Conservation (phyloP, 768 basidiomycete species). For the Tylopilus balloui region DNA sequence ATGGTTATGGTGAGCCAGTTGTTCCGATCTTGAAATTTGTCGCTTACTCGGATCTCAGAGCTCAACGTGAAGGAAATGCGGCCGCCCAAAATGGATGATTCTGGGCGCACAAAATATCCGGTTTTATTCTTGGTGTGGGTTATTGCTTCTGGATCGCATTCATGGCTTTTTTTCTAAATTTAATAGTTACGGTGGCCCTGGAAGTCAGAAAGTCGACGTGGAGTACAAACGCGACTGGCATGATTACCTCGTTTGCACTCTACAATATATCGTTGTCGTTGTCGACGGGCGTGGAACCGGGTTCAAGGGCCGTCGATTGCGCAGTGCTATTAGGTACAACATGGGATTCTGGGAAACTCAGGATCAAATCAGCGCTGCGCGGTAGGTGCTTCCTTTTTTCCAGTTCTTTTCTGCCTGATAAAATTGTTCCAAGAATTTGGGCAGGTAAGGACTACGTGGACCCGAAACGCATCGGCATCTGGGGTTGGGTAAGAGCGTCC, state of each 20-base stretch:
- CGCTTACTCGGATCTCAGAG: constrained; percentile 43
- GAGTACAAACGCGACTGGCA: constrained; percentile 78
- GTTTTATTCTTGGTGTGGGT: constrained; percentile 82
- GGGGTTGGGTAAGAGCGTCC: constrained; percentile 83
- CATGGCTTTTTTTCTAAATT: constrained; percentile 5
- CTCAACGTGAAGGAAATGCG: constrained; percentile 88
- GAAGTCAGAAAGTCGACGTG: constrained; percentile 71
- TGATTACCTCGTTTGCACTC: constrained; percentile 73
- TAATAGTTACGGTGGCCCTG: constrained; percentile 84
- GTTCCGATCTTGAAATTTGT: constrained; percentile 14
- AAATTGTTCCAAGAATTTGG: constrained; percentile 54
- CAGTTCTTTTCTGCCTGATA: background rate
- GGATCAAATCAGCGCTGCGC: constrained; percentile 88
- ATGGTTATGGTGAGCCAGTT: constrained; percentile 63
- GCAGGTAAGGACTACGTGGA: constrained; percentile 87
- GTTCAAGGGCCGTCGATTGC: constrained; percentile 75
- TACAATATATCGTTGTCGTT: constrained; percentile 80
- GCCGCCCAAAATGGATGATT: constrained; percentile 89
- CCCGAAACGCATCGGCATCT: constrained; percentile 82
- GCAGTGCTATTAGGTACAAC: constrained; percentile 86
- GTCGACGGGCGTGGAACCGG: constrained; percentile 96
- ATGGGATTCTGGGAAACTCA: constrained; percentile 84
- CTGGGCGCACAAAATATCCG: constrained; percentile 94
- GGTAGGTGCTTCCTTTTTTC: constrained; percentile 41
- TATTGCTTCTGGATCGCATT: background rate